A percentile compares a stretch with the other conserved stretches of the same genome.
Evolutionary conservation across 169 alveolate species (phyloP).

Genomic region (Eimeria acervulina): DNA sequence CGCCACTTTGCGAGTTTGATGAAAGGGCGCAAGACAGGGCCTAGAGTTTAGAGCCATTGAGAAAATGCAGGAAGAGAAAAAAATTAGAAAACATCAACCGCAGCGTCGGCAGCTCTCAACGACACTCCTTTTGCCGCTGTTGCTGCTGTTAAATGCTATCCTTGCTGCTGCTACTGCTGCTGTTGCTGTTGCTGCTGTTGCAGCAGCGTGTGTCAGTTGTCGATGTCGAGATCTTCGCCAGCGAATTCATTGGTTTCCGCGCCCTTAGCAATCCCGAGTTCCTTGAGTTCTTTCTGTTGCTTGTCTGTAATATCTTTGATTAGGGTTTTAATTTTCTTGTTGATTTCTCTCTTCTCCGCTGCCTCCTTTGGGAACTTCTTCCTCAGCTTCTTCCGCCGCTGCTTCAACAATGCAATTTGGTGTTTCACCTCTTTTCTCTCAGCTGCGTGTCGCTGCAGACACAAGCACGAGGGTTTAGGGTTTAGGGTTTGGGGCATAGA

Average conservation of each 20-base stretch:
- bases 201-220: not conserved
- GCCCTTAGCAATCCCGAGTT: not conserved
- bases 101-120: not conserved
- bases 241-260: not conserved
- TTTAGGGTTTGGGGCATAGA: slow-evolving; percentile 39
- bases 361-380: slow-evolving; percentile 63
- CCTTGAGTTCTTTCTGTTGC: slow-evolving; percentile 38
- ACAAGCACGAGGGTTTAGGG: slow-evolving; percentile 24
- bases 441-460: slow-evolving; percentile 65
- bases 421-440: slow-evolving; percentile 64
- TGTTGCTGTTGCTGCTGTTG: not conserved
- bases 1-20: not conserved
- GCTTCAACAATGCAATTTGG: slow-evolving; percentile 31
- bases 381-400: slow-evolving; percentile 32
- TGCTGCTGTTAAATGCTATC: not conserved
- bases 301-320: slow-evolving; percentile 14
- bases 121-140: not conserved
- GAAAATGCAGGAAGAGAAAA: not conserved
- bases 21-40: not conserved
- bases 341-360: slow-evolving; percentile 48
- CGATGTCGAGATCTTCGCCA: slow-evolving; percentile 55
- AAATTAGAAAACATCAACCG: not conserved
- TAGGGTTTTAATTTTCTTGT: not conserved
- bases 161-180: not conserved
- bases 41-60: not conserved